A percentile compares a stretch with the other conserved stretches of the same genome.
Evolutionary conservation across 1,139 yeast species (phyloP).

Genomic region (Yamadazyma dendronema): DNA sequence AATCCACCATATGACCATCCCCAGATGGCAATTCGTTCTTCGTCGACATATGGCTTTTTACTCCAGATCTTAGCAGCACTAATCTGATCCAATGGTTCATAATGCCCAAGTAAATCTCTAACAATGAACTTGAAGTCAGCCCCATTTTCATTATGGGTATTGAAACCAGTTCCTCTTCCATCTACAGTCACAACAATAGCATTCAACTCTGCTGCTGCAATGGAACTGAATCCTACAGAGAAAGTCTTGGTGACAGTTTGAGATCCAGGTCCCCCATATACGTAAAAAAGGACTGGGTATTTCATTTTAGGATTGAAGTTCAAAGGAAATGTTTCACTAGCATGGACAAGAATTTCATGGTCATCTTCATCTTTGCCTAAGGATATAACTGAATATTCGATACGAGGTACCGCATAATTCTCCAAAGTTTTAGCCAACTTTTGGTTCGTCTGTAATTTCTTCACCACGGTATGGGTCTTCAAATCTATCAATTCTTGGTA

Average conservation of each 20-base stretch:
- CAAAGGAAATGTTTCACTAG: slow-evolving; percentile 63
- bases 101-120: slow-evolving; percentile 63
- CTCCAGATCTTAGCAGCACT: slow-evolving; percentile 64
- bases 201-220: slow-evolving; percentile 64
- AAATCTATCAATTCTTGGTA: slow-evolving; percentile 63
- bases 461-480: slow-evolving; percentile 28
- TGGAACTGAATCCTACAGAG: slow-evolving; percentile 57
- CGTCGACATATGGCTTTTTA: slow-evolving; percentile 54
- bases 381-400: slow-evolving; percentile 45
- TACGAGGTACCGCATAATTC: slow-evolving; percentile 49
- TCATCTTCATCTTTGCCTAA: slow-evolving; percentile 45
- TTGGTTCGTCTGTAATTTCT: slow-evolving; percentile 49
- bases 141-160: slow-evolving; percentile 39
- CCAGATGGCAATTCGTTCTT: slow-evolving; percentile 63
- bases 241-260: slow-evolving; percentile 60
- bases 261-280: slow-evolving; percentile 84
- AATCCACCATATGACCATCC: slow-evolving; percentile 89
- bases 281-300: slow-evolving; percentile 71
- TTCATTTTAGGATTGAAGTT: slow-evolving; percentile 51
- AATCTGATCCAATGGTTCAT: slow-evolving; percentile 70
- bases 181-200: slow-evolving; percentile 79
- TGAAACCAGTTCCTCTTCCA: slow-evolving; percentile 81
- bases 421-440: slow-evolving; percentile 36
- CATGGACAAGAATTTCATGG: slow-evolving; percentile 46
- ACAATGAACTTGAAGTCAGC: slow-evolving; percentile 60